phyloP scores from a whole-genome alignment of 1,139 yeast species.

The Martiniozyma asiatica region DNA sequence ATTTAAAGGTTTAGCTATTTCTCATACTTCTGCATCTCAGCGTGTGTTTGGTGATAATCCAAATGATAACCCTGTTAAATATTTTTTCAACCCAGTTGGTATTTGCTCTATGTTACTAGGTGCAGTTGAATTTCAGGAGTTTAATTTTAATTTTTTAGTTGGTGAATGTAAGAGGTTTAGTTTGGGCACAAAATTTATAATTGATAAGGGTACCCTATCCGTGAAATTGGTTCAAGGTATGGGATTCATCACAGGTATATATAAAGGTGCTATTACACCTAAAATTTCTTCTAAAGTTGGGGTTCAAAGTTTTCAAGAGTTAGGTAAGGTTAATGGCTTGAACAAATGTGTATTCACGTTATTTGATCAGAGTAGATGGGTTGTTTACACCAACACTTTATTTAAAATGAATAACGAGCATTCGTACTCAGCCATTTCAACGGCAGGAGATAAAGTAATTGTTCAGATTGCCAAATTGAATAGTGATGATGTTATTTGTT shows the following conservation, averaged over 20 bases:
- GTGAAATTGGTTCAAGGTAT: constrained; percentile 48
- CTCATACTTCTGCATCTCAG: constrained; percentile 46
- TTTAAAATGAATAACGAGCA: constrained; percentile 39
- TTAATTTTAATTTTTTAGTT: constrained; percentile 12
- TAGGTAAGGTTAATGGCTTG: constrained; percentile 20
- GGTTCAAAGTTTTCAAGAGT: constrained; percentile 29
- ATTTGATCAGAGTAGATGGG: constrained; percentile 33
- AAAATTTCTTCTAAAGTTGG: constrained; percentile 54
- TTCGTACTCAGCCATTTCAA: constrained; percentile 33
- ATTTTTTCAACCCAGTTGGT: constrained; percentile 24
- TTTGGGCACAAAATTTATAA: constrained; percentile 15
- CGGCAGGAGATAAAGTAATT: constrained; percentile 10
- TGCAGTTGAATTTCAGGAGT: constrained; percentile 17
- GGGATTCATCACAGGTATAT: constrained; percentile 60
- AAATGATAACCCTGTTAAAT: constrained; percentile 20
- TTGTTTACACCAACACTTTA: constrained; percentile 29
- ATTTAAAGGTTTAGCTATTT: constrained; percentile 49
- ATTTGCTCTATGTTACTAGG: constrained; percentile 22
- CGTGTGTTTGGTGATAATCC: constrained; percentile 56
- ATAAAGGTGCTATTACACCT: constrained; percentile 37
- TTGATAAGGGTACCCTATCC: constrained; percentile 10
- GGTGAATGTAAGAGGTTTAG: constrained; percentile 22
- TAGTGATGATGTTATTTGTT: constrained; percentile 19
- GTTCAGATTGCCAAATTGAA: constrained; percentile 33
- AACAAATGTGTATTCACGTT: constrained; percentile 18